Evolutionary conservation across 495 filamentous ascomycete genomes (phyloP).

Genomic region (Hyaloscypha finlandica): DNA sequence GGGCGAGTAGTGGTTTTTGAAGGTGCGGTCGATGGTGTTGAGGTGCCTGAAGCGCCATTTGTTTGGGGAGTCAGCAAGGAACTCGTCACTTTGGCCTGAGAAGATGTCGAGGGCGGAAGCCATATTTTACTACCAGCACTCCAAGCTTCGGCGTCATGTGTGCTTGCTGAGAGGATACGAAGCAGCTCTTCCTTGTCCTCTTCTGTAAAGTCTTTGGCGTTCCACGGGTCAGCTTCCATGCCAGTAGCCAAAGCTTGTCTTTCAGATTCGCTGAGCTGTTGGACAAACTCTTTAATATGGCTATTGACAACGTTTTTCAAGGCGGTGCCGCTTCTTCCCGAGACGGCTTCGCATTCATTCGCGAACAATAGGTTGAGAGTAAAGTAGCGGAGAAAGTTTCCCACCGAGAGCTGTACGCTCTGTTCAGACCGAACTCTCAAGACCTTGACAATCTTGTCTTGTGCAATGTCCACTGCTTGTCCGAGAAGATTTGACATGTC

Average conservation of each 20-base stretch:
- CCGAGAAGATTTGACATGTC: slow-evolving; percentile 95
- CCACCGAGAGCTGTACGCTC: slow-evolving; percentile 68
- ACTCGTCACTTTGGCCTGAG: slow-evolving; percentile 22
- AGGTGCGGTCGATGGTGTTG: slow-evolving; percentile 31
- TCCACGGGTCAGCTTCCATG: slow-evolving; percentile 92
- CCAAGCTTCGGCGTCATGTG: slow-evolving; percentile 78
- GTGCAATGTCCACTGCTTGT: slow-evolving; percentile 89
- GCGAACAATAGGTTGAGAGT: slow-evolving; percentile 91
- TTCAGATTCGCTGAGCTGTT: slow-evolving; percentile 70
- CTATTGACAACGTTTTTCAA: slow-evolving; percentile 87
- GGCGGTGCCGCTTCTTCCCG: slow-evolving; percentile 78
- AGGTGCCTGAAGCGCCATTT: slow-evolving; percentile 33
- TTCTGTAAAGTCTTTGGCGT: slow-evolving; percentile 80
- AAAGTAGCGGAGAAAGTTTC: slow-evolving; percentile 87
- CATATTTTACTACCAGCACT: slow-evolving; percentile 69
- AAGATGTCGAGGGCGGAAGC: slow-evolving; percentile 49
- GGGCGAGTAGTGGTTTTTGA: slow-evolving; percentile 67
- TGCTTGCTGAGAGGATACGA: slow-evolving; percentile 76
- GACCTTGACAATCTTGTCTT: slow-evolving; percentile 88
- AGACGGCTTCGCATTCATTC: slow-evolving; percentile 96
- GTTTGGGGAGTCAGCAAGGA: slow-evolving; percentile 18
- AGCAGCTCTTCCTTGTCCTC: slow-evolving; percentile 61
- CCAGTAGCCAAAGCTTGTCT: slow-evolving; percentile 76
- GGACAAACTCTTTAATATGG: slow-evolving; percentile 89
- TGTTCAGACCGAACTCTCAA: slow-evolving; percentile 90